Evolutionary conservation across 2,329 filamentous ascomycete genomes (phyloP).

Genomic region (Fusarium metavorans): DNA sequence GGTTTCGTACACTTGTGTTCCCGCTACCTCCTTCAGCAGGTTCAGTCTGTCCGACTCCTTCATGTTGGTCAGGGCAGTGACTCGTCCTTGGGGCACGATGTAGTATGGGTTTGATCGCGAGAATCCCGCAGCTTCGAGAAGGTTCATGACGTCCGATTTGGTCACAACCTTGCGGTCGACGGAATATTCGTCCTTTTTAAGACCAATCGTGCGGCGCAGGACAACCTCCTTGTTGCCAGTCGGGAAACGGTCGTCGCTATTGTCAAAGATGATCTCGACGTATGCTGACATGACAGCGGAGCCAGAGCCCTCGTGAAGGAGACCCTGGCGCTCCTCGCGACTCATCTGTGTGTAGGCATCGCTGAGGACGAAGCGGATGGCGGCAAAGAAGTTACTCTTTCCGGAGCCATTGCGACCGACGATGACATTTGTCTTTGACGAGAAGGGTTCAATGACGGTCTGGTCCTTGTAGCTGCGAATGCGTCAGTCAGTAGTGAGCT

Average conservation of each 20-base stretch:
- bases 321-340: constrained; percentile 92
- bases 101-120: constrained; percentile 98
- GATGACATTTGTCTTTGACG: constrained; percentile 96
- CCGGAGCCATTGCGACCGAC: constrained; percentile 99
- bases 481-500: constrained; percentile 41
- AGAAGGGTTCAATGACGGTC: constrained; percentile 98
- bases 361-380: constrained; percentile 97
- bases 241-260: constrained; percentile 93
- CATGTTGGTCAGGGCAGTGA: constrained; percentile 98
- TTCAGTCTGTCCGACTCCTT: constrained; percentile 93
- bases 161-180: constrained; percentile 97
- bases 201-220: constrained; percentile 91
- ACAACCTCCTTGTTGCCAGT: constrained; percentile 92
- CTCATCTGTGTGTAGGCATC: constrained; percentile 98
- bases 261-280: constrained; percentile 99
- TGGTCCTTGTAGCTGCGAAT: constrained; percentile 94
- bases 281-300: constrained; percentile 99
- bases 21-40: constrained; percentile 96
- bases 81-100: constrained; percentile 96
- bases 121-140: constrained; percentile 95
- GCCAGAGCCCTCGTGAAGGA: constrained; percentile 97
- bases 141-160: constrained; percentile 92
- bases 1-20: constrained; percentile 96
- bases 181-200: constrained; percentile 99
- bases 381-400: constrained; percentile 99